phyloP scores from a whole-genome alignment of 345 rosid genomes.

The Eucalyptus regnans region DNA sequence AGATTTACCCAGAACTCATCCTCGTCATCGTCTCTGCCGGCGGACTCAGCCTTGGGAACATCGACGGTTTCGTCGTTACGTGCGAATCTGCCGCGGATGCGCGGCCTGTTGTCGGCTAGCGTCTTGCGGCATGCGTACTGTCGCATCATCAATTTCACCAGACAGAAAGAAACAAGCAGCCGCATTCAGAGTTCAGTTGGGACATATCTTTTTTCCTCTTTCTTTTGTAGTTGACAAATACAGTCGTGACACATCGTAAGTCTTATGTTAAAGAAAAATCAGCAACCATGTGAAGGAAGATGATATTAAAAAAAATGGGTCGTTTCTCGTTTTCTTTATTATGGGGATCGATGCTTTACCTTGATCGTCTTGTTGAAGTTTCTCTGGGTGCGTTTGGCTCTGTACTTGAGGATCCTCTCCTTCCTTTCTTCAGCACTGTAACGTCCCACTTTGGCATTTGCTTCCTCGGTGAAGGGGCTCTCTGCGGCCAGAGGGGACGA shows the following conservation, averaged over 20 bases:
- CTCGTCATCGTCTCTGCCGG: constrained; percentile 54
- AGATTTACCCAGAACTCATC: constrained; percentile 53
- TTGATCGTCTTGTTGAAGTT: constrained; percentile 90
- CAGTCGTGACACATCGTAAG: neutral
- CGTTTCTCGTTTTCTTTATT: neutral
- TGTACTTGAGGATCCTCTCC: constrained; percentile 80
- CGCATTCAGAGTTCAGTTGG: neutral
- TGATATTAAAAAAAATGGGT: neutral
- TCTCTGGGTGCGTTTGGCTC: constrained; percentile 85
- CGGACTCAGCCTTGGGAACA: constrained; percentile 37
- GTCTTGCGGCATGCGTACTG: constrained; percentile 92
- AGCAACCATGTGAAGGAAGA: neutral
- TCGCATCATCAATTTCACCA: neutral
- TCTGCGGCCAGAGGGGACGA: neutral
- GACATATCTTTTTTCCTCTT: neutral
- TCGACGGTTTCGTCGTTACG: constrained; percentile 72
- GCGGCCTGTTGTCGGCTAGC: constrained; percentile 86
- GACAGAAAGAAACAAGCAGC: neutral
- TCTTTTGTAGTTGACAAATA: neutral
- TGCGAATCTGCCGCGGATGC: constrained; percentile 96
- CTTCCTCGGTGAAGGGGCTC: constrained; percentile 37
- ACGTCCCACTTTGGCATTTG: constrained; percentile 56
- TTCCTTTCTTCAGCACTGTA: constrained; percentile 81
- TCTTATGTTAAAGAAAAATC: neutral
- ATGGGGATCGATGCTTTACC: constrained; percentile 21